These are phyloP conservation scores for Phytophthora sp. DNA, from an alignment of 352 stramenopile genomes.

Conservation along the genomic window DNA sequence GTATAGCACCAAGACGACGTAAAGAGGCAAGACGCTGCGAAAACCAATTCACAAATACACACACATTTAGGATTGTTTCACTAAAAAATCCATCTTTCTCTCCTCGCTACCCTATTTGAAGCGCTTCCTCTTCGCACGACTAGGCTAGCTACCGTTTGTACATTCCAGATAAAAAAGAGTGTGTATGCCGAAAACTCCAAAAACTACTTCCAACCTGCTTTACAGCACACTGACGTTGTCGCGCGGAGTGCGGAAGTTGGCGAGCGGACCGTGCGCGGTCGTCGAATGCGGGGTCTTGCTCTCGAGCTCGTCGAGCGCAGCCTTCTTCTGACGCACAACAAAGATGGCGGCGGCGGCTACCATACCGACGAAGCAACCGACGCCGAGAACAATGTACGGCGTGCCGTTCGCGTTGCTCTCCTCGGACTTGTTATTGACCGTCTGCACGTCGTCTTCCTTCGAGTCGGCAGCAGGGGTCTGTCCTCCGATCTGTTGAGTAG, in stretches of 20 bases:
- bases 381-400: conserved; percentile 41
- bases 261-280: conserved; percentile 33
- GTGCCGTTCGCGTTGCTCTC: conserved; percentile 4
- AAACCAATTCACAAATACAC: neutral
- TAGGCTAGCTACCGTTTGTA: conserved; percentile 34
- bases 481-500: conserved; percentile 18
- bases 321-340: conserved; percentile 74
- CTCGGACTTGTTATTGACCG: conserved; percentile 43
- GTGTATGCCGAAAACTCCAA: conserved; percentile 30
- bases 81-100: conserved; percentile 26
- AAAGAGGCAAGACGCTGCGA: too few species aligned
- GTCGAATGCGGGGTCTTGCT: conserved; percentile 54
- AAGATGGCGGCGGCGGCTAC: conserved; percentile 64
- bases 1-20: neutral
- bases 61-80: conserved; percentile 31
- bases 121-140: conserved; percentile 23
- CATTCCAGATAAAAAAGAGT: conserved; percentile 41
- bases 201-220: conserved; percentile 15
- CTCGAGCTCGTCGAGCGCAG: conserved; percentile 59
- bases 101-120: conserved; percentile 18
- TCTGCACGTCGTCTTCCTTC: conserved; percentile 40
- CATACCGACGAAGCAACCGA: conserved; percentile 45
- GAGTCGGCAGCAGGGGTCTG: conserved; percentile 23
- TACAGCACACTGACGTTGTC: conserved; percentile 64
- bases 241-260: conserved; percentile 60